Conservation (phyloP, 352 stramenopile genomes). For the Globisporangium alternatum region DNA sequence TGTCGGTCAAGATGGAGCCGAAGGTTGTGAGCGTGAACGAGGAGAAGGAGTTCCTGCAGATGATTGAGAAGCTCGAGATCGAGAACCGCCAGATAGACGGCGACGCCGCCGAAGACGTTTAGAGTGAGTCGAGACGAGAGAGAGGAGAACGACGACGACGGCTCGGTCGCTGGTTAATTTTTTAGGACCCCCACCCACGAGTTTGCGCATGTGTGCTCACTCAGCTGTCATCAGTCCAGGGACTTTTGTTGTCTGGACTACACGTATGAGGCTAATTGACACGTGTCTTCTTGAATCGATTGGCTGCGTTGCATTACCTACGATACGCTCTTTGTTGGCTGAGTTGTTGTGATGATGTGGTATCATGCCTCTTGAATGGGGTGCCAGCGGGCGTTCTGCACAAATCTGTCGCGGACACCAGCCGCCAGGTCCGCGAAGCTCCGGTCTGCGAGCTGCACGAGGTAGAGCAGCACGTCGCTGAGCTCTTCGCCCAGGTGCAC, state of each 20-base stretch:
- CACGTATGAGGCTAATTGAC: not conserved
- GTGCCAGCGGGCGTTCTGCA: conserved; percentile 23
- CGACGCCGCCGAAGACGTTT: conserved; percentile 94
- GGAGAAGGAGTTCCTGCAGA: conserved; percentile 98
- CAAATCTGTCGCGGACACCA: conserved; percentile 42
- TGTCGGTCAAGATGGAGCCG: conserved; percentile 98
- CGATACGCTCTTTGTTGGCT: not conserved
- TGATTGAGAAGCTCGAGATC: conserved; percentile 98
- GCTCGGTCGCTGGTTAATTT: conserved; percentile 5
- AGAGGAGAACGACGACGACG: not conserved
- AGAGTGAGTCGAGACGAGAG: conserved; percentile 13
- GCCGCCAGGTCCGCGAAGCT: conserved; percentile 11
- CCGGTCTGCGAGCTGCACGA: conserved; percentile 86
- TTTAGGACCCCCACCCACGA: conserved; percentile 8
- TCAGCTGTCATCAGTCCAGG: not conserved
- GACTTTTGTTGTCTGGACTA: not conserved
- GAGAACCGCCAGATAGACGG: conserved; percentile 99
- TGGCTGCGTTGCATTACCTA: not conserved
- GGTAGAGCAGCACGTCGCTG: conserved; percentile 96
- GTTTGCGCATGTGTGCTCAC: not conserved
- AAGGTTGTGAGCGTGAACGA: conserved; percentile 99
- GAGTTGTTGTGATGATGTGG: not conserved
- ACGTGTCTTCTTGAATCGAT: not conserved
- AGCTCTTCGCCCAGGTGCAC: conserved; percentile 95
- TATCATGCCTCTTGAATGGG: not conserved